Evolutionary conservation across 192 early-diverging fungal genomes (phyloP).

Genomic region (Umbelopsis sp.): DNA sequence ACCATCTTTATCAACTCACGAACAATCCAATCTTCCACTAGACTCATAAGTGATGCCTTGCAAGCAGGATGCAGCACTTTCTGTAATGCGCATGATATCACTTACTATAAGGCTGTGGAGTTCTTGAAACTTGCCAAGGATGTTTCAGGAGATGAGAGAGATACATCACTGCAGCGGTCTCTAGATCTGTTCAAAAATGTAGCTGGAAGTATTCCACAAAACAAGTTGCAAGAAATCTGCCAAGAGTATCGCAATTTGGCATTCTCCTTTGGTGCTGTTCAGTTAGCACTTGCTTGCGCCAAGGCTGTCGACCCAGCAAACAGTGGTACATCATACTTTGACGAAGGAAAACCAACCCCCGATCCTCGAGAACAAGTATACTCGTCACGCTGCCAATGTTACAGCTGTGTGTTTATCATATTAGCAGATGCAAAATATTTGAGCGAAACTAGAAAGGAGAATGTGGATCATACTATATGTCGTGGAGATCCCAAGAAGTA

Average conservation of each 20-base stretch:
- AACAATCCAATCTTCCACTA: not conserved
- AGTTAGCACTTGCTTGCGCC: constrained; percentile 36
- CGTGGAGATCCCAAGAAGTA: constrained; percentile 7
- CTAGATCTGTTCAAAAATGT: constrained; percentile 26
- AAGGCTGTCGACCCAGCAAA: constrained; percentile 26
- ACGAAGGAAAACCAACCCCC: not conserved
- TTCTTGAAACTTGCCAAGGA: constrained; percentile 16
- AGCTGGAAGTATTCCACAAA: constrained; percentile 20
- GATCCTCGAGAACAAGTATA: not conserved
- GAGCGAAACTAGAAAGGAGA: constrained; percentile 14
- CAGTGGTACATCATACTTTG: constrained; percentile 16
- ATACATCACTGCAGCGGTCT: constrained; percentile 11
- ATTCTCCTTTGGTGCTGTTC: constrained; percentile 28
- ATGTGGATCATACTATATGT: not conserved
- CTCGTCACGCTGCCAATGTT: constrained; percentile 5
- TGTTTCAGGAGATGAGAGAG: constrained; percentile 20
- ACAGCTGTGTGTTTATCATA: constrained; percentile 18
- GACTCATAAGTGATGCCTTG: constrained; percentile 22
- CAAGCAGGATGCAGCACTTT: constrained; percentile 22
- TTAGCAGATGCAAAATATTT: not conserved
- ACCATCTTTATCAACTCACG: constrained; percentile 24
- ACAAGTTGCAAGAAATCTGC: constrained; percentile 21
- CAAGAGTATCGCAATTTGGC: constrained; percentile 19
- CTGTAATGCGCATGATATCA: constrained; percentile 25
- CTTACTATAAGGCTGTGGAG: constrained; percentile 37